Percentiles rank a stretch among this genome's conserved stretches.
Conservation (phyloP, 2,329 filamentous ascomycete species). For the Neoscytalidium dimidiatum region DNA sequence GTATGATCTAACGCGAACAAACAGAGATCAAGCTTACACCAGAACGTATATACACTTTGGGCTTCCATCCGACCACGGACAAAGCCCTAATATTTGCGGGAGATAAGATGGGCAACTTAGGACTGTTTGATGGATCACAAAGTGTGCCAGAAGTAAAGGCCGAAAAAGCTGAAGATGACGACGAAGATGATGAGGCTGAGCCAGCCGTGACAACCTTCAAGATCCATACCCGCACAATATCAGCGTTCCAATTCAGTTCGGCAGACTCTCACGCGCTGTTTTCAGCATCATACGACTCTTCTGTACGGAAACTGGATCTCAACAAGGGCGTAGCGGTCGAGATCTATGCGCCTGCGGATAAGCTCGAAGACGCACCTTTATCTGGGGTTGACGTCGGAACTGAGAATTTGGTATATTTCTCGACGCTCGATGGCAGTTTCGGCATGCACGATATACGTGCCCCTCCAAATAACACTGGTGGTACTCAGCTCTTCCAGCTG, state of each 20-base stretch:
- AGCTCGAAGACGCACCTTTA: conserved; percentile 72
- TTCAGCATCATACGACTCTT: conserved; percentile 89
- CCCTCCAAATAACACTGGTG: conserved; percentile 50
- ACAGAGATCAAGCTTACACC: conserved; percentile 88
- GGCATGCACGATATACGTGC: conserved; percentile 78
- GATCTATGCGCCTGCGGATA: conserved; percentile 73
- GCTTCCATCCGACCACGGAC: conserved; percentile 82
- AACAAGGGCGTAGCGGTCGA: conserved; percentile 77
- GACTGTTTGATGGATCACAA: conserved; percentile 87
- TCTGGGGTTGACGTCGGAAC: conserved; percentile 80
- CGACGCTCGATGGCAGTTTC: conserved; percentile 78
- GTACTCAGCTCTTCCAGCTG: conserved; percentile 67
- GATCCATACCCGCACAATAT: conserved; percentile 84
- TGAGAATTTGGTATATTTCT: conserved; percentile 78
- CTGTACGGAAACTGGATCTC: conserved; percentile 83
- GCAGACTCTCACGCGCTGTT: conserved; percentile 74
- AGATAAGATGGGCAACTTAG: conserved; percentile 89
- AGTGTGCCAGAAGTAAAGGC: conserved; percentile 52
- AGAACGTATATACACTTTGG: conserved; percentile 81
- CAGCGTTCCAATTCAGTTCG: conserved; percentile 76
- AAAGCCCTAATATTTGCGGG: conserved; percentile 91
- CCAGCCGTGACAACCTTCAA: conserved; percentile 89
- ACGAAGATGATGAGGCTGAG: conserved; percentile 65
- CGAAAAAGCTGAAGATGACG: conserved; percentile 68
- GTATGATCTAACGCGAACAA: neutral